Conservation (phyloP, 2,329 filamentous ascomycete genomes). For the Colletotrichum lindemuthianum region DNA sequence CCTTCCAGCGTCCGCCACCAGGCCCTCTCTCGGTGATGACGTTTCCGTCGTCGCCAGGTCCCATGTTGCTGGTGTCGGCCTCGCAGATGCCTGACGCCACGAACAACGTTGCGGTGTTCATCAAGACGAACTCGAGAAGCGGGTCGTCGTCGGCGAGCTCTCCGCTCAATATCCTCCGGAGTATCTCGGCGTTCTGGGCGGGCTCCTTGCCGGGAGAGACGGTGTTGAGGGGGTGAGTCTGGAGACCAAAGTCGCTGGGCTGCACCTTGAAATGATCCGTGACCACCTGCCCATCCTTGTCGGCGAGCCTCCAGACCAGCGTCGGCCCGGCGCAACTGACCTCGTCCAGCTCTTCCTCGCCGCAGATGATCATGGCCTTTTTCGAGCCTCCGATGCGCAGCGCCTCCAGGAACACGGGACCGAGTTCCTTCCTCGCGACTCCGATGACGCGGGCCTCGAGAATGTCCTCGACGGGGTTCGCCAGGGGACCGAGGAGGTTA, state of each 20-base stretch:
- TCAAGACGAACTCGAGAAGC: slow-evolving; percentile 90
- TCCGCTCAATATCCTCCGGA: slow-evolving; percentile 79
- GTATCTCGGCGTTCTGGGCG: slow-evolving; percentile 85
- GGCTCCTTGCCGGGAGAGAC: slow-evolving; percentile 90
- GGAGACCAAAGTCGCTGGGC: slow-evolving; percentile 88
- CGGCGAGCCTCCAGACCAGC: slow-evolving; percentile 82
- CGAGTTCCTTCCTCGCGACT: slow-evolving; percentile 87
- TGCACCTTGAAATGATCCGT: slow-evolving; percentile 82
- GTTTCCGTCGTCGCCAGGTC: slow-evolving; percentile 79
- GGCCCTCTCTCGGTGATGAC: slow-evolving; percentile 86
- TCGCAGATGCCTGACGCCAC: slow-evolving; percentile 90
- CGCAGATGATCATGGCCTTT: slow-evolving; percentile 92
- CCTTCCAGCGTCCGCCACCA: slow-evolving; percentile 91
- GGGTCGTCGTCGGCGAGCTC: slow-evolving; percentile 81
- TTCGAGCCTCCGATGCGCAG: slow-evolving; percentile 77
- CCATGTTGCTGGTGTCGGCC: slow-evolving; percentile 81
- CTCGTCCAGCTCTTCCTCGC: slow-evolving; percentile 94
- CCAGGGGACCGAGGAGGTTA: slow-evolving; percentile 92
- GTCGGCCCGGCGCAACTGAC: slow-evolving; percentile 90
- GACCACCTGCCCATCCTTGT: slow-evolving; percentile 52
- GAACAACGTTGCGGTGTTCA: slow-evolving; percentile 91
- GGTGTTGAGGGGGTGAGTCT: slow-evolving; percentile 75
- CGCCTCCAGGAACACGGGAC: slow-evolving; percentile 88
- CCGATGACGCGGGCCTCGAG: slow-evolving; percentile 95
- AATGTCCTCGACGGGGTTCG: slow-evolving; percentile 85